These are phyloP conservation scores for Tricholoma saponaceum DNA, from an alignment of 768 basidiomycete genomes.

Conservation along the genomic window DNA sequence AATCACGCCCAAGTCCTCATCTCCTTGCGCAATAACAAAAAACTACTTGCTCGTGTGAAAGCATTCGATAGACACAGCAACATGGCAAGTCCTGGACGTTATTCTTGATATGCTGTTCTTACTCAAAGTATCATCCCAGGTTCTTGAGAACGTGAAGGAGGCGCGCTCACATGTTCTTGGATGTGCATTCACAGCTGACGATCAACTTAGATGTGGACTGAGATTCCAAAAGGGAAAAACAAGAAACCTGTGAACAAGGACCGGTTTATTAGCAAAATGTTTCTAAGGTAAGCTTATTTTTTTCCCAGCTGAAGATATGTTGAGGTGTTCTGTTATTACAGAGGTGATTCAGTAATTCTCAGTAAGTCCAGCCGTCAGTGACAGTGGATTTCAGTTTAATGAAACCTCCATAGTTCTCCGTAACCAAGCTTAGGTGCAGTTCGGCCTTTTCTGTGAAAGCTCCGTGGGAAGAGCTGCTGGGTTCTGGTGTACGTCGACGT, in stretches of 20 bases:
- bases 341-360: slow-evolving; percentile 96
- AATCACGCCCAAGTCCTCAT: slow-evolving; percentile 98
- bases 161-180: slow-evolving; percentile 32
- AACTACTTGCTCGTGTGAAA: slow-evolving; percentile 91
- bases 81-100: slow-evolving; percentile 61
- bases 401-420: slow-evolving; percentile 55
- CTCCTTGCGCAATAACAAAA: slow-evolving; percentile 97
- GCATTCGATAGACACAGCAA: slow-evolving; percentile 99
- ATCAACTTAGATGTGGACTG: slow-evolving; percentile 90
- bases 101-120: background rate
- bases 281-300: slow-evolving; percentile 61
- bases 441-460: background rate
- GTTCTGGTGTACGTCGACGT: background rate
- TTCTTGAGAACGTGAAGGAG: slow-evolving; percentile 98
- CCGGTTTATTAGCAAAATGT: slow-evolving; percentile 99
- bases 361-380: slow-evolving; percentile 52
- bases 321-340: slow-evolving; percentile 23
- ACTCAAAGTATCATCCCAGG: slow-evolving; percentile 42
- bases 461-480: background rate
- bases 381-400: slow-evolving; percentile 22
- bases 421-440: slow-evolving; percentile 51
- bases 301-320: background rate
- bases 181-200: slow-evolving; percentile 3
- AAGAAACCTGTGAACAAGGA: slow-evolving; percentile 99
- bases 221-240: slow-evolving; percentile 95